Conservation (phyloP, 192 early-diverging fungal genomes). For the Spinellus fusiger region DNA sequence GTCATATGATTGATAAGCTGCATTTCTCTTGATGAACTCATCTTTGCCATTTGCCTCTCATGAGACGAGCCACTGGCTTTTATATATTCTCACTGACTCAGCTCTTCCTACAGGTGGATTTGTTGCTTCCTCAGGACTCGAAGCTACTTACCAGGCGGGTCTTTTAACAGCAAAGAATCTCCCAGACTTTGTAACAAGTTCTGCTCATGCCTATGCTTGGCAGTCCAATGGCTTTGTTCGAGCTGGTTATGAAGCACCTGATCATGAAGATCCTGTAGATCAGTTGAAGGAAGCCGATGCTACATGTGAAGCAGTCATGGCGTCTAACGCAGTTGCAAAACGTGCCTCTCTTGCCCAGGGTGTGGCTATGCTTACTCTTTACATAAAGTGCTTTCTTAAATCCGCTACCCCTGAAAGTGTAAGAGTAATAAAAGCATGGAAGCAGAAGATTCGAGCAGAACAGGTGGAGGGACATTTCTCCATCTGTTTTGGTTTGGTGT, state of each 20-base stretch:
- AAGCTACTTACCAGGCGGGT: constrained; percentile 71
- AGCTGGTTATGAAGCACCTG: constrained; percentile 37
- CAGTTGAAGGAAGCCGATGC: constrained; percentile 23
- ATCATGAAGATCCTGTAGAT: constrained; percentile 22
- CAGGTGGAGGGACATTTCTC: constrained; percentile 68
- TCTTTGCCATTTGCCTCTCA: constrained; percentile 13
- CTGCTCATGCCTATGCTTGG: constrained; percentile 64
- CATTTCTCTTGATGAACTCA: constrained; percentile 1
- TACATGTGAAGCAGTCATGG: constrained; percentile 29
- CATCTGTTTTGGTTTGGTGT: constrained; percentile 71
- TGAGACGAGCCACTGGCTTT: constrained; percentile 55
- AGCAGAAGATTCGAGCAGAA: constrained; percentile 26
- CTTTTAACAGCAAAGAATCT: constrained; percentile 40
- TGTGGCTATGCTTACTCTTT: constrained; percentile 59
- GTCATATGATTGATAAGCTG: neutral
- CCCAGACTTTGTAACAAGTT: constrained; percentile 46
- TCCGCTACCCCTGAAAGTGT: constrained; percentile 8
- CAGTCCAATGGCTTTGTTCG: constrained; percentile 67
- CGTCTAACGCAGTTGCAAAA: constrained; percentile 53
- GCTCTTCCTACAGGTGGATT: constrained; percentile 94
- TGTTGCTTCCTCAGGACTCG: constrained; percentile 87
- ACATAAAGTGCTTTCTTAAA: constrained; percentile 51
- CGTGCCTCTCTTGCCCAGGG: constrained; percentile 66
- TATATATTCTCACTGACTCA: constrained; percentile 85
- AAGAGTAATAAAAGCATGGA: constrained; percentile 27